Base-by-base conservation (phyloP, 371 early-diverging fungal genomes). In the Aphelidium insulamus region DNA sequence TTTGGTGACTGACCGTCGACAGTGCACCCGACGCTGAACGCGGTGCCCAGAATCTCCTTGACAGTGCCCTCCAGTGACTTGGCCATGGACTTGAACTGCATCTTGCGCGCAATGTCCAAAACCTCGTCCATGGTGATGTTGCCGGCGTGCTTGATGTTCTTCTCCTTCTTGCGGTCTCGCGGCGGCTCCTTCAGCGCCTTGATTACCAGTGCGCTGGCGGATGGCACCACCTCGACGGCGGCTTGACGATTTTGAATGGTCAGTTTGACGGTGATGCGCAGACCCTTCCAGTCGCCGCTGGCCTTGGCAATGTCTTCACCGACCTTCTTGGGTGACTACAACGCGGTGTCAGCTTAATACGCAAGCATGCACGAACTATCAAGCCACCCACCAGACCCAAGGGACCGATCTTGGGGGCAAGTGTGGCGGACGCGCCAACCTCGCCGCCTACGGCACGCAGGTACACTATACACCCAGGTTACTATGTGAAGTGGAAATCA, bases 291-390 rank as follows among this genome's bases (percentile, higher is more conserved):
- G 52, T 88, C 95, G 59, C 76, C 69, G 50, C 98, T 98, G 50
- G 86, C 91, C 80, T 97, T 97, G 68, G 91, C 94, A 45, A 99
- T 94, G 63, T 98, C 98, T 69, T 98, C 99, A 65, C 97, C 98
- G 46, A 97, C 88, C 74, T 94, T 94, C 77, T 99, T 99, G 65
- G 98, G 97, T 34, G 91, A 79, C 66, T 60, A 29, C 34, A 36
- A 20, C n/a, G n/a, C n/a, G 32, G 30, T 18, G 17, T 36, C 36
- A 7, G 8, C 21, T 24, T 16, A 24, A 19, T 28, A 8, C 23
- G 30, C 14, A 26, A 36, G n/a, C n/a, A n/a, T 5, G 14, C 22
- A 22, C 21, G 24, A 12, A 32, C 15, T 32, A 22, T 31, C 9
- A 18, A 12, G 16, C 22, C 28, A 40, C 51, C 11, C 50, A 61